These are phyloP conservation scores for Lecanicillium sp. DNA, from an alignment of 2,329 filamentous ascomycete genomes.

Conservation along the genomic window DNA sequence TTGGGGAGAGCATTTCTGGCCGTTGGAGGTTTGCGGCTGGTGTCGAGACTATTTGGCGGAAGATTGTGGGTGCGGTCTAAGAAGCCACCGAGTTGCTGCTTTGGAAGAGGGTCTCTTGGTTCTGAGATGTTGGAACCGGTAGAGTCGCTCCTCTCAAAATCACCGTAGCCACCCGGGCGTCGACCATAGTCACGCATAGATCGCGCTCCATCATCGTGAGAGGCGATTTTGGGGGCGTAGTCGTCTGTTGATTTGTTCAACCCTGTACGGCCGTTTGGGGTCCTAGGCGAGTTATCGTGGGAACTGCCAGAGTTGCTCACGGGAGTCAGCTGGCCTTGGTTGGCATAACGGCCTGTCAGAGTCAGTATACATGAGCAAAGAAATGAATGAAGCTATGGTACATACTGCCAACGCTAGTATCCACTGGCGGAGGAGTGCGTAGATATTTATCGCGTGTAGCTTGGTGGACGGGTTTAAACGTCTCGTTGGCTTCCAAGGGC, in stretches of 20 bases:
- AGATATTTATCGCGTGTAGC: slow-evolving; percentile 25
- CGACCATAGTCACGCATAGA: slow-evolving; percentile 25
- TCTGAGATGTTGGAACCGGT: slow-evolving; percentile 33
- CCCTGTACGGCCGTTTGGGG: slow-evolving; percentile 37
- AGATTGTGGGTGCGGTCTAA: slow-evolving; percentile 10
- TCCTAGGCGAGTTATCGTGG: slow-evolving; percentile 54
- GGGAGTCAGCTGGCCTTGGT: slow-evolving; percentile 53
- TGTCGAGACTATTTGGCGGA: slow-evolving; percentile 4
- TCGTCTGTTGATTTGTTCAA: slow-evolving; percentile 35
- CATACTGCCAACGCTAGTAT: slow-evolving; percentile 46
- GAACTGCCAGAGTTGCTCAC: slow-evolving; percentile 53
- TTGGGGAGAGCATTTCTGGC: slow-evolving; percentile 4
- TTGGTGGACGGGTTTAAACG: slow-evolving; percentile 17
- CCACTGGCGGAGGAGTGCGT: slow-evolving; percentile 37
- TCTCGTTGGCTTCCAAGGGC: slow-evolving; percentile 23
- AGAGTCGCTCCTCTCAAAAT: slow-evolving; percentile 30
- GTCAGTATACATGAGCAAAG: slow-evolving; percentile 14
- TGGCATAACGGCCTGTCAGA: slow-evolving; percentile 43
- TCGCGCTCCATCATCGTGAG: slow-evolving; percentile 30
- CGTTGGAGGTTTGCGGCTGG: slow-evolving; percentile 2
- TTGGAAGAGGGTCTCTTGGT: slow-evolving; percentile 33
- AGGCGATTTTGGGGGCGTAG: slow-evolving; percentile 36
- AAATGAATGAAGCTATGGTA: neutral
- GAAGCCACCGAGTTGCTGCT: slow-evolving; percentile 3
- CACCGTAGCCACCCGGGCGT: slow-evolving; percentile 42